Conservation (phyloP, 495 filamentous ascomycete species). For the Platismatia glauca region DNA sequence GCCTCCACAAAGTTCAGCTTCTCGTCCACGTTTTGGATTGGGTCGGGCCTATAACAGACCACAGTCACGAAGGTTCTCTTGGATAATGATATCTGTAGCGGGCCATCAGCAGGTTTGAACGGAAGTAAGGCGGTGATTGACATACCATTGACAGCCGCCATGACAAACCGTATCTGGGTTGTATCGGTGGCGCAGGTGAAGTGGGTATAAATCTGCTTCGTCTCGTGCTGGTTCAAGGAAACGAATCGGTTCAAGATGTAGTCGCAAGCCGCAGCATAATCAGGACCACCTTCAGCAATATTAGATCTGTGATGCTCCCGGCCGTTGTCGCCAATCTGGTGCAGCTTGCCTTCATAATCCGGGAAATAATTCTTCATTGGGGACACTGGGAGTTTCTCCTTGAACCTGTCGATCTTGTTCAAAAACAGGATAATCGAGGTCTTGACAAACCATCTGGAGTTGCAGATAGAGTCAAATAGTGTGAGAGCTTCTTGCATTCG, state of each 20-base stretch:
- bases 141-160: constrained; percentile 98
- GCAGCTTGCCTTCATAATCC: constrained; percentile 67
- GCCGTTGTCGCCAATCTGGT: constrained; percentile 35
- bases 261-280: constrained; percentile 88
- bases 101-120: constrained; percentile 18
- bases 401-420: constrained; percentile 99
- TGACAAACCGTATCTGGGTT: constrained; percentile 97
- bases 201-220: constrained; percentile 99
- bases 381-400: constrained; percentile 98
- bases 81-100: constrained; percentile 89
- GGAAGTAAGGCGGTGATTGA: constrained; percentile 7
- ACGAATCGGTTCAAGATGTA: constrained; percentile 97
- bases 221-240: constrained; percentile 94
- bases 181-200: constrained; percentile 99
- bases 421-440: constrained; percentile 98
- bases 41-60: constrained; percentile 72
- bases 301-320: constrained; percentile 39
- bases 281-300: constrained; percentile 55
- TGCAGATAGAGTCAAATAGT: constrained; percentile 98
- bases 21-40: constrained; percentile 17
- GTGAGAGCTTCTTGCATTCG: constrained; percentile 99
- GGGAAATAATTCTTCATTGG: constrained; percentile 99
- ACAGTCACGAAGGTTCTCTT: constrained; percentile 97
- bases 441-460: constrained; percentile 98
- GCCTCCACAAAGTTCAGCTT: constrained; percentile 25